Base-by-base conservation (phyloP, 139 green algal species). In the Coelastrella sp. region DNA sequence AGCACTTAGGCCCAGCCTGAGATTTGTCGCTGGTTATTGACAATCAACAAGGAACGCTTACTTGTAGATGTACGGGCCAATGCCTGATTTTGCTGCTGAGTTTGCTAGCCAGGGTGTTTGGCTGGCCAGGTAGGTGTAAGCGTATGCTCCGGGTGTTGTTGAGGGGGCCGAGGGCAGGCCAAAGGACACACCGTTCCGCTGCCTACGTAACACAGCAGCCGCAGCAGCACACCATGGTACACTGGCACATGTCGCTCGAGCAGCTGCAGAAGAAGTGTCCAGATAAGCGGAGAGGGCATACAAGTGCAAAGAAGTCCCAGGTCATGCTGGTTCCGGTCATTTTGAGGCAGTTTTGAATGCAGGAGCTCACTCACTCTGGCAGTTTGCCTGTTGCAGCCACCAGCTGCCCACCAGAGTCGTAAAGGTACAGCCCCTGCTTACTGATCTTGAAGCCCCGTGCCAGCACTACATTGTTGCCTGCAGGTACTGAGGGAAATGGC, bases 71-170 rank as follows among this genome's bases (percentile, higher is more conserved):
- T 89, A 87, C 9, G 91, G 91, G 8, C 83, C 87, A 17, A 72
- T 73, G 7, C n/a, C 76, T 4, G 68, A 20, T 27, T 68, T 14
- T 4, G 87, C 68, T n/a, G 56, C 76, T 60, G 83, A 58, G 78
- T 93, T 93, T 4, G 27, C n/a, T 6, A 82, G 66, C n/a, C 87
- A 90, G 1, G 91, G 91, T 10, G 91, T 93, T 60, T 88, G 87
- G 8, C 14, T 24, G 11, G 82, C 78, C 27, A 89, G 70, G 70
- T 70, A 83, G 19, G 84, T 87, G 58, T 89, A 89, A 4, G 68
- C 24, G 6, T 56, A 58, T 49, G 84, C 70, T 72, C 24, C 56
- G 7, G 27, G 20, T 25, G 82, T 35, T 22, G 27, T 63, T 25
- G 82, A 24, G 7, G 27, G 74, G 4, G 60, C 35, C 11, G 63